Conservation (phyloP, 169 alveolate genomes). For the Plasmodium adleri region DNA sequence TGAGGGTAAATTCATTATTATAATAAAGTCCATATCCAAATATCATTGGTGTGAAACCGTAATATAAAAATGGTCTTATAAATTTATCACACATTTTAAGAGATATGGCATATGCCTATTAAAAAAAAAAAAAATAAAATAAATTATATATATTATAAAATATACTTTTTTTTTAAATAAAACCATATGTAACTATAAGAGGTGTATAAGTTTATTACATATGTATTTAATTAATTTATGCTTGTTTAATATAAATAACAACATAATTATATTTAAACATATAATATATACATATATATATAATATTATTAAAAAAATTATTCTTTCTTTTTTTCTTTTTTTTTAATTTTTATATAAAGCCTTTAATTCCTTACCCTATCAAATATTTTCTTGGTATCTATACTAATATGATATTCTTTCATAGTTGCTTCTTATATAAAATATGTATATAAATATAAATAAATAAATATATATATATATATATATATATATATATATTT, state of each 20-base stretch:
- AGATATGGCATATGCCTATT: constrained; percentile 39
- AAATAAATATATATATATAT: no score
- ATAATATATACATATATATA: not conserved
- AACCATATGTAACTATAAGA: not conserved
- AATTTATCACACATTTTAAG: constrained; percentile 28
- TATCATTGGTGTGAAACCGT: constrained; percentile 71
- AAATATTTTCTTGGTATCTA: constrained; percentile 13
- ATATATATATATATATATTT: no score
- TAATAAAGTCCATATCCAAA: constrained; percentile 73
- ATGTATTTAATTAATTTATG: not conserved
- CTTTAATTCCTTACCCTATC: constrained; percentile 15
- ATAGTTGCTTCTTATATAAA: no score
- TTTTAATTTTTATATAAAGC: not conserved
- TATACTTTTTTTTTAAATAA: not conserved
- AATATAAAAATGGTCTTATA: constrained; percentile 63
- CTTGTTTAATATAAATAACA: not conserved
- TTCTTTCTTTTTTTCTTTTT: not conserved
- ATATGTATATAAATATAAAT: no score
- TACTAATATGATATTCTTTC: not conserved
- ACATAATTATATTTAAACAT: not conserved
- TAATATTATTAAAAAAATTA: not conserved
- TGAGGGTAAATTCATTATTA: constrained; percentile 58
- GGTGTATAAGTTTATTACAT: not conserved
- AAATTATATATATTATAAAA: not conserved
- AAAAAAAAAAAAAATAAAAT: not conserved